Evolutionary conservation across 352 stramenopile genomes (phyloP), one percentile per base, ranked within the genome.

Genomic region (Globisporangium abappressorium): DNA sequence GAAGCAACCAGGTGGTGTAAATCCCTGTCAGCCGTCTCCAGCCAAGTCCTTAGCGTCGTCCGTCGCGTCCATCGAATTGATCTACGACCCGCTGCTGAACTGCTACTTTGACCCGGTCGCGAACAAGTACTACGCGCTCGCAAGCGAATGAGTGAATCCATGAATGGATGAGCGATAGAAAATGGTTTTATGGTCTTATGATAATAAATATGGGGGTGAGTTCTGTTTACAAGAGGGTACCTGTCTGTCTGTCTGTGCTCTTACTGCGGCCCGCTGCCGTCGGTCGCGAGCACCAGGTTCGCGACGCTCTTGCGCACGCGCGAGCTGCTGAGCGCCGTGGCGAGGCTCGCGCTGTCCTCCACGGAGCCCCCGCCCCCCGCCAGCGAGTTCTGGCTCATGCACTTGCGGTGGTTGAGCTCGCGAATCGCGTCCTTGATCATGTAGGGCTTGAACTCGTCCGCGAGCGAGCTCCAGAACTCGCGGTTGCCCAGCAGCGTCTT

Each of bases 61-160:
- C 20, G 14, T 14, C 20, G 33, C 26, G 51, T 62, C 70, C 57
- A 59, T 95, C 61, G 89, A 97, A 59, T 69, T 97, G 53, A 75
- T 97, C 36, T 97, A 94, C 62, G 87, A 97, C 38, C 85, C 89
- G 34, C 78, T 93, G 41, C 58, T 95, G 70, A 77, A 85, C 20
- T 97, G 89, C 65, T 97, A 95, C 74, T 91, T 86, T 60, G 89
- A 95, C 65, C 86, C 86, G 0, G 68, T 91, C 22, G 76, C 71
- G 43, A 91, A 93, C 61, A 95, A 95, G 74, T 95, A 97, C 73
- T 95, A 97, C 65, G 73, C 85, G n/a, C 67, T 90, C 65, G 75
- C 77, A 43, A 70, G 24, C 15, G 41, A 69, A 24, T 55, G 51
- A 58, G 24, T 20, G 22, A 36, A 18, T 33, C 28, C 28, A 33